A percentile compares a stretch with the other conserved stretches of the same genome.
phyloP scores from a whole-genome alignment of 2,329 filamentous ascomycete species.

The Coniochaeta sp. region DNA sequence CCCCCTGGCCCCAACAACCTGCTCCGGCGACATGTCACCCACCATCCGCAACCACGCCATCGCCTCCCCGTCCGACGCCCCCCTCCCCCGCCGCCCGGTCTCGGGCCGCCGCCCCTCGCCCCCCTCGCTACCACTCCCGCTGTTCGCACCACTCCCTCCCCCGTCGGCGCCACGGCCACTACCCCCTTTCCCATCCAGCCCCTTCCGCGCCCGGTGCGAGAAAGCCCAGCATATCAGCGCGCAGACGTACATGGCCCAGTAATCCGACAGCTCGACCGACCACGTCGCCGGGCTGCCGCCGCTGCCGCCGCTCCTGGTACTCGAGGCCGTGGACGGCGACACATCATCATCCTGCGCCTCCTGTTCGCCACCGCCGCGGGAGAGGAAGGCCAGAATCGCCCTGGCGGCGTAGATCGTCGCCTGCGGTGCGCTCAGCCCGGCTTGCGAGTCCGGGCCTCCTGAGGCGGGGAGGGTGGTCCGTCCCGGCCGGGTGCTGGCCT shows the following conservation, averaged over 20 bases:
- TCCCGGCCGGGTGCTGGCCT: neutral
- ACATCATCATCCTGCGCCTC: neutral
- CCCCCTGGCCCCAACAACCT: slow-evolving; percentile 28
- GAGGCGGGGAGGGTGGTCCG: neutral
- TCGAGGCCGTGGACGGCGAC: slow-evolving; percentile 7
- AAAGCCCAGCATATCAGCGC: slow-evolving; percentile 54
- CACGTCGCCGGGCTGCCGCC: slow-evolving; percentile 6
- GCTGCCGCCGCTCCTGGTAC: neutral
- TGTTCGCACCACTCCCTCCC: slow-evolving; percentile 1
- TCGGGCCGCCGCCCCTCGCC: slow-evolving; percentile 3
- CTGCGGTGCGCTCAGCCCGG: slow-evolving; percentile 14
- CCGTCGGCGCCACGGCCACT: slow-evolving; percentile 10
- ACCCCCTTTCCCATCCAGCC: slow-evolving; percentile 3
- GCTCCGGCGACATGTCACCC: slow-evolving; percentile 29
- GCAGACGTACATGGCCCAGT: slow-evolving; percentile 50
- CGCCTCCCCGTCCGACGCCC: slow-evolving; percentile 17
- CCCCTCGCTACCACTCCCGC: slow-evolving; percentile 5
- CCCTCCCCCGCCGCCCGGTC: neutral
- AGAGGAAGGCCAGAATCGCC: slow-evolving; percentile 41
- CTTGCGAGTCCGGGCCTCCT: too few species aligned
- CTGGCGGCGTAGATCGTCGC: slow-evolving; percentile 27
- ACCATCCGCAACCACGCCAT: slow-evolving; percentile 31
- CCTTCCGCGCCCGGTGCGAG: slow-evolving; percentile 24
- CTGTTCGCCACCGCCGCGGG: slow-evolving; percentile 27
- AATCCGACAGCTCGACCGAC: slow-evolving; percentile 36